Evolutionary conservation across 1,284 basidiomycete genomes (phyloP).

Genomic region (Apiotrichum montevideense): DNA sequence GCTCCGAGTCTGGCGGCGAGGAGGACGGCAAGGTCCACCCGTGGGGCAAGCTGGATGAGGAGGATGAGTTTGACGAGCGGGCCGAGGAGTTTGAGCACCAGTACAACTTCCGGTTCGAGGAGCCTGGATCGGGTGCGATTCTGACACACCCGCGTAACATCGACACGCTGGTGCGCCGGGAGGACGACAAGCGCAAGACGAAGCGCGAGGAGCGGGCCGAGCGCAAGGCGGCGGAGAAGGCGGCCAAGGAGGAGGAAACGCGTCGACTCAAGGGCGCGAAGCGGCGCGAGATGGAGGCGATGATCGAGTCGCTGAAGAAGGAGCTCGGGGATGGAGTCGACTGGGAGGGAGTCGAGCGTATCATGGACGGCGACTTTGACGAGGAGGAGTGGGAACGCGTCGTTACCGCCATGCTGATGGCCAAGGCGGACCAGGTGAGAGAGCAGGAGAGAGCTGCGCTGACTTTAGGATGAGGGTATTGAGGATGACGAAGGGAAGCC

Average conservation of each 20-base stretch:
- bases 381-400: slow-evolving; percentile 44
- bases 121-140: slow-evolving; percentile 71
- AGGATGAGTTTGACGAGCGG: slow-evolving; percentile 62
- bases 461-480: background rate
- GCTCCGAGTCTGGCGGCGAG: slow-evolving; percentile 33
- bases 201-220: slow-evolving; percentile 68
- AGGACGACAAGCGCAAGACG: slow-evolving; percentile 71
- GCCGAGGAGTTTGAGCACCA: slow-evolving; percentile 68
- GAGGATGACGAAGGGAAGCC: slow-evolving; percentile 62
- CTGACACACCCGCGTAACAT: slow-evolving; percentile 71
- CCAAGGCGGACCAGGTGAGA: slow-evolving; percentile 18
- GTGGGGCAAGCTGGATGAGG: slow-evolving; percentile 49
- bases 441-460: background rate
- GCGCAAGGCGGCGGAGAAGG: slow-evolving; percentile 71
- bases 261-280: slow-evolving; percentile 72
- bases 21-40: slow-evolving; percentile 37
- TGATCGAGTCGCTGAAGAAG: slow-evolving; percentile 59
- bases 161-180: slow-evolving; percentile 63
- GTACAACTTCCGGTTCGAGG: slow-evolving; percentile 94
- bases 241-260: slow-evolving; percentile 70
- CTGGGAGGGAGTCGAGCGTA: slow-evolving; percentile 44
- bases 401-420: slow-evolving; percentile 33
- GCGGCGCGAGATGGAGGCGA: slow-evolving; percentile 70
- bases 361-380: slow-evolving; percentile 45
- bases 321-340: slow-evolving; percentile 55